Evolutionary conservation across 2,329 filamentous ascomycete species (phyloP).

Genomic region (Dendryphion nanum): DNA sequence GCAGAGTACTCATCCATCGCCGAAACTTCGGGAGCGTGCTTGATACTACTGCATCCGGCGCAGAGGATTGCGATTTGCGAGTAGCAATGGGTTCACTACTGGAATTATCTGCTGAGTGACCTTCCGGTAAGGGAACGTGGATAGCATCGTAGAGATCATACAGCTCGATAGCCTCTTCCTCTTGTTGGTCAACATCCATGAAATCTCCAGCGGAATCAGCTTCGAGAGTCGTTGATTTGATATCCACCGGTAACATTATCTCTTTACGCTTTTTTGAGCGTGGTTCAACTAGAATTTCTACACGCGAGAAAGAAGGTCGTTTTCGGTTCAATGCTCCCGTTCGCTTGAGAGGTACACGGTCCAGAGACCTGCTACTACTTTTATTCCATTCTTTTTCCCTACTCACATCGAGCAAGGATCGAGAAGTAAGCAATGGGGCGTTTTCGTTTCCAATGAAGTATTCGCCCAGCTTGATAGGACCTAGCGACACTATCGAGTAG

Average conservation of each 20-base stretch:
- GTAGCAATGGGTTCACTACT: no score
- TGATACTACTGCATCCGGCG: no score
- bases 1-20: conserved; percentile 71
- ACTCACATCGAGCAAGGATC: conserved; percentile 33
- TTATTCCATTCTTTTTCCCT: conserved; percentile 15
- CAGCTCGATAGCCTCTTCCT: conserved; percentile 14
- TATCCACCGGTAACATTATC: conserved; percentile 6
- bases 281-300: conserved; percentile 10
- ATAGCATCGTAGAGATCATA: conserved; percentile 33
- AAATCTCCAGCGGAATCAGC: conserved; percentile 4
- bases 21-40: conserved; percentile 64
- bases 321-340: conserved; percentile 17
- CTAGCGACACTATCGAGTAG: conserved; percentile 26
- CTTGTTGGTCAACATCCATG: conserved; percentile 13
- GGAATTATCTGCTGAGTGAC: no score
- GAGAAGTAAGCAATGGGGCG: conserved; percentile 27
- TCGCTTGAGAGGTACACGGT: conserved; percentile 21
- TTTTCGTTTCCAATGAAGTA: conserved; percentile 32
- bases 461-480: conserved; percentile 12
- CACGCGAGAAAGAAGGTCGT: conserved; percentile 13
- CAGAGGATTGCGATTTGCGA: no score
- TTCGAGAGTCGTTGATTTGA: no score
- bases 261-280: conserved; percentile 10
- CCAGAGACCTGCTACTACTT: conserved; percentile 4
- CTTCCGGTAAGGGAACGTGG: conserved; percentile 26